phyloP scores from a whole-genome alignment of 129 eudicot genomes.

The Chrysanthemum makinoi region DNA sequence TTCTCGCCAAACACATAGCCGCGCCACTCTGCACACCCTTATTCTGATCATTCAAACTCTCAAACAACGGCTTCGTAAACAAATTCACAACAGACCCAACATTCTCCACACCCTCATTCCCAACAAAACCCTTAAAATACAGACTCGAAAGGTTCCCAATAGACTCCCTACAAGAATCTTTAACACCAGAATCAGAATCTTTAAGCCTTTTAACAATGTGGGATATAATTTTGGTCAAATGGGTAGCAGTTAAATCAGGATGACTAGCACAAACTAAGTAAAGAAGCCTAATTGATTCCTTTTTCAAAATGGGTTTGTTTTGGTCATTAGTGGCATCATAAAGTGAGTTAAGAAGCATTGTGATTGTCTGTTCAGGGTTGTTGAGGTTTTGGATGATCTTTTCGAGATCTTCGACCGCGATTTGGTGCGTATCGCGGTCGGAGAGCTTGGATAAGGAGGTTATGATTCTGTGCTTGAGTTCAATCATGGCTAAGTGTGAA shows the following conservation, averaged over 20 bases:
- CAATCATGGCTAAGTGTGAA: constrained; percentile 86
- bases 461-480: constrained; percentile 72
- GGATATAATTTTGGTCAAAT: constrained; percentile 68
- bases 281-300: constrained; percentile 72
- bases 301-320: constrained; percentile 75
- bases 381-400: constrained; percentile 62
- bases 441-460: constrained; percentile 80
- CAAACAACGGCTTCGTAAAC: constrained; percentile 90
- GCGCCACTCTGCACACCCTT: constrained; percentile 81
- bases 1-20: constrained; percentile 80
- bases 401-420: constrained; percentile 91
- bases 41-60: constrained; percentile 80
- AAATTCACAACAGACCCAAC: constrained; percentile 65
- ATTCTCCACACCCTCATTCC: constrained; percentile 35
- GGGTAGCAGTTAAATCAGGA: constrained; percentile 69
- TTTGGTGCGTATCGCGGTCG: constrained; percentile 94
- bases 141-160: constrained; percentile 66
- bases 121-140: constrained; percentile 55
- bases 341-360: constrained; percentile 85
- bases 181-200: constrained; percentile 81
- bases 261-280: constrained; percentile 59
- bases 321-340: constrained; percentile 54
- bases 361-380: constrained; percentile 55
- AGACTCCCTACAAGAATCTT: constrained; percentile 74
- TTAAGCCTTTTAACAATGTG: constrained; percentile 73